Evolutionary conservation across 2,329 filamentous ascomycete genomes (phyloP), one percentile per base, ranked within the genome.

Genomic region (Trichoderma polysporum): DNA sequence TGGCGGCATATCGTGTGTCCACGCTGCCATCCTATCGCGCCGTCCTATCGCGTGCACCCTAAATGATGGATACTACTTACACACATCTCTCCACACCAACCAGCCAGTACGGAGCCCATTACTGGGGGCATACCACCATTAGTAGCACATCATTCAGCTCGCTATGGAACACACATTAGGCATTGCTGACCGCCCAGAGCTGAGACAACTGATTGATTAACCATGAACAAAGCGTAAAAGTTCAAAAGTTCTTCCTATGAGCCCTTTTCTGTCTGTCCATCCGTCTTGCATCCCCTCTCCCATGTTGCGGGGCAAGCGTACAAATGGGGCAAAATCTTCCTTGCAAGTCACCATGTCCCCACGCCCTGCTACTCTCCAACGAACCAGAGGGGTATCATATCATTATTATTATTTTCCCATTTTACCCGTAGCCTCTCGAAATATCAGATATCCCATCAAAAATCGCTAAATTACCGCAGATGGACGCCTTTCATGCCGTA

Each of bases 1-100:
- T 63, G 60, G 60, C 60, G 35, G 29, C 37, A 41, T 59, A 10
- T 54, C 17, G 35, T 53, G 59, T 45, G 49, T 37, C 29, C 41
- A 35, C 47, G 54, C 19, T 63, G 49, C 9, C 49, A 35, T 53
- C 39, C 69, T 75, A 25, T 56, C 35, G 35, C 61, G 50, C 41
- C n/a, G n/a, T n/a, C n/a, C n/a, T n/a, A n/a, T n/a, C n/a, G n/a
- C n/a, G n/a, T 52, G 22, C 10, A 56, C 15, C 22, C 7, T 22
- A 39, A 1, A 47, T 10, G 12, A 56, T 64, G 50, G 37, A 56
- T 45, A 19, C 39, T 35, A 25, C 50, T 29, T 33, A 35, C 27
- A 47, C 33, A 35, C 29, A 37, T 25, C 60, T 45, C 60, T 12
- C 60, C 60, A 63, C 58, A 33, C 27, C 35, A 45, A 10, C 35